Conservation (phyloP, 768 basidiomycete species). For the Heimioporus sp. region DNA sequence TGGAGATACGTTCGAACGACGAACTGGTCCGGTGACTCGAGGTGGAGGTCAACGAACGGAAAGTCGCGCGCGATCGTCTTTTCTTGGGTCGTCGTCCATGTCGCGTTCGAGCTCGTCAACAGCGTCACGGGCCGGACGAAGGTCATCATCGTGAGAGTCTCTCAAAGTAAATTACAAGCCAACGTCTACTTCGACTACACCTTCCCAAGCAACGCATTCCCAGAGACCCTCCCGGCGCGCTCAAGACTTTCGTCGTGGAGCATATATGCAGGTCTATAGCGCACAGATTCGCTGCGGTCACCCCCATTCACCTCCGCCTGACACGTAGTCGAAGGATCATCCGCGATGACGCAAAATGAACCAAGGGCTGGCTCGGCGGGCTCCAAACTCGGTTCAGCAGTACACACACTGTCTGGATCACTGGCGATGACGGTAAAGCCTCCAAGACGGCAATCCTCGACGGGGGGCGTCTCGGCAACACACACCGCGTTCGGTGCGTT, state of each 20-base stretch:
- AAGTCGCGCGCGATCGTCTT: slow-evolving; percentile 54
- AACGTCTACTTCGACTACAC: background rate
- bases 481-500: slow-evolving; percentile 17
- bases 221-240: slow-evolving; percentile 59
- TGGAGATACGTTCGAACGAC: slow-evolving; percentile 68
- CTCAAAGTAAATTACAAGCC: no score
- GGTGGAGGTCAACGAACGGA: slow-evolving; percentile 44
- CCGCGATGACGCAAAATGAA: slow-evolving; percentile 17
- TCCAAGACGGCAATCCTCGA: background rate
- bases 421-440: slow-evolving; percentile 18
- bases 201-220: slow-evolving; percentile 7
- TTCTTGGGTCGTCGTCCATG: slow-evolving; percentile 62
- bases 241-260: slow-evolving; percentile 72
- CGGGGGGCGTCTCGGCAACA: slow-evolving; percentile 6
- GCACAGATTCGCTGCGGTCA: slow-evolving; percentile 17
- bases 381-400: slow-evolving; percentile 10
- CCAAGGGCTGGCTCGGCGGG: slow-evolving; percentile 1
- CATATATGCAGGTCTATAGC: slow-evolving; percentile 80
- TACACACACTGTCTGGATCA: slow-evolving; percentile 17
- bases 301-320: slow-evolving; percentile 8
- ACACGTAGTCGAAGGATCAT: slow-evolving; percentile 20
- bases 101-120: slow-evolving; percentile 23
- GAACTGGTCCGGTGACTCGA: slow-evolving; percentile 54
- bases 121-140: slow-evolving; percentile 19
- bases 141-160: slow-evolving; percentile 8